Percentiles rank a stretch among this genome's conserved stretches.
Evolutionary conservation across 371 early-diverging fungal genomes (phyloP).

Genomic region (Basidiobolus meristosporus): DNA sequence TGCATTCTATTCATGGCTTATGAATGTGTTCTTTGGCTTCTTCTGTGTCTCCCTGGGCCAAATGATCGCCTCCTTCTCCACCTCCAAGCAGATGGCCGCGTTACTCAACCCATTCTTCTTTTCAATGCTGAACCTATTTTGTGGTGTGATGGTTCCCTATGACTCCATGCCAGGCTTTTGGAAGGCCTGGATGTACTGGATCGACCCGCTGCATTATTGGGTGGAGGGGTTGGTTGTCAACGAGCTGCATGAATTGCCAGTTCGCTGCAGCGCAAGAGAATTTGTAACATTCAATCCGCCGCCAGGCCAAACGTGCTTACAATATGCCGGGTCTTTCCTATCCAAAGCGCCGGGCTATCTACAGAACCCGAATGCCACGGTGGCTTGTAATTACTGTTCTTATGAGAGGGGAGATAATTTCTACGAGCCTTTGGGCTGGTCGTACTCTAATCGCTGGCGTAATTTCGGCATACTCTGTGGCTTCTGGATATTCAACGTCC

Average conservation of each 20-base stretch:
- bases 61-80: conserved; percentile 40
- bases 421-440: conserved; percentile 31
- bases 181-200: conserved; percentile 59
- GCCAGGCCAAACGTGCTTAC: conserved; percentile 31
- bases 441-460: conserved; percentile 43
- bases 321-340: conserved; percentile 34
- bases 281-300: conserved; percentile 27
- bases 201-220: conserved; percentile 52
- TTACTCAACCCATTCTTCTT: conserved; percentile 55
- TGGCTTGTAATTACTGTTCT: conserved; percentile 41
- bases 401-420: conserved; percentile 37
- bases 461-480: conserved; percentile 45
- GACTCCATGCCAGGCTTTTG: conserved; percentile 49
- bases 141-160: conserved; percentile 50
- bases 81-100: conserved; percentile 30
- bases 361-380: conserved; percentile 19
- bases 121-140: conserved; percentile 45
- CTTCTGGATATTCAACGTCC: conserved; percentile 30
- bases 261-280: conserved; percentile 28
- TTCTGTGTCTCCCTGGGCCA: conserved; percentile 53
- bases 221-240: conserved; percentile 31
- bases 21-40: conserved; percentile 30
- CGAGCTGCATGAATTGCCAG: conserved; percentile 29
- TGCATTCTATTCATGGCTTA: conserved; percentile 37
- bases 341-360: conserved; percentile 32